A percentile compares a stretch with the other conserved stretches of the same genome.
phyloP scores from a whole-genome alignment of 768 basidiomycete species.

The Panus rudis region DNA sequence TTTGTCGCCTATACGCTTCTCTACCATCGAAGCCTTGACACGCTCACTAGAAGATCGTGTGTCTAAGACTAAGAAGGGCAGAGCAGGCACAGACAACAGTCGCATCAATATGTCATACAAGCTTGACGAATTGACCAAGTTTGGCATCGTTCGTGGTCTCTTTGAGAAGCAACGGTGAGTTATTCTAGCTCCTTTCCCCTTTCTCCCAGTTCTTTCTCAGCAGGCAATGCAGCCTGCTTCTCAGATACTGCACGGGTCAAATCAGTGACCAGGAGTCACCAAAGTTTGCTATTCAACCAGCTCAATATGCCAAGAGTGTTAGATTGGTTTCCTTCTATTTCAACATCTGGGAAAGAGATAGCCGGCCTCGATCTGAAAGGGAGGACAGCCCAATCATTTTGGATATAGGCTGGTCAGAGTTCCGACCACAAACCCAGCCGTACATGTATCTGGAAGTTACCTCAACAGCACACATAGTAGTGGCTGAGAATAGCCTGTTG shows the following conservation, averaged over 20 bases:
- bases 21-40: constrained; percentile 7
- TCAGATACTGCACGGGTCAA: too few relatives aligned
- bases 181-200: too few relatives aligned
- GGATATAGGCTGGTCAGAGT: constrained; percentile 37
- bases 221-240: too few relatives aligned
- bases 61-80: constrained; percentile 9
- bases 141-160: constrained; percentile 9
- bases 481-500: too few relatives aligned
- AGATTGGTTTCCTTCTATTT: constrained; percentile 32
- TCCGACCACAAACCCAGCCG: constrained; percentile 16
- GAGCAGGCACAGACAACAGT: constrained; percentile 14
- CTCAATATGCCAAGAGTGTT: too few relatives aligned
- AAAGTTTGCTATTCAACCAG: too few relatives aligned
- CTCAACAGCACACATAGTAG: too few relatives aligned
- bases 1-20: constrained; percentile 19
- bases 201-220: too few relatives aligned
- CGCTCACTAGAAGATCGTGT: constrained; percentile 11
- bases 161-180: constrained; percentile 22
- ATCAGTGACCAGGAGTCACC: too few relatives aligned
- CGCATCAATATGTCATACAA: constrained; percentile 18
- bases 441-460: too few relatives aligned
- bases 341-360: constrained; percentile 29
- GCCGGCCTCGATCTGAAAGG: constrained; percentile 23
- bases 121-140: not conserved
- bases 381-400: constrained; percentile 27